A percentile compares a stretch with the other conserved stretches of the same genome.
Evolutionary conservation across 805 yeast species (phyloP).

Genomic region (Yarrowia porcina): DNA sequence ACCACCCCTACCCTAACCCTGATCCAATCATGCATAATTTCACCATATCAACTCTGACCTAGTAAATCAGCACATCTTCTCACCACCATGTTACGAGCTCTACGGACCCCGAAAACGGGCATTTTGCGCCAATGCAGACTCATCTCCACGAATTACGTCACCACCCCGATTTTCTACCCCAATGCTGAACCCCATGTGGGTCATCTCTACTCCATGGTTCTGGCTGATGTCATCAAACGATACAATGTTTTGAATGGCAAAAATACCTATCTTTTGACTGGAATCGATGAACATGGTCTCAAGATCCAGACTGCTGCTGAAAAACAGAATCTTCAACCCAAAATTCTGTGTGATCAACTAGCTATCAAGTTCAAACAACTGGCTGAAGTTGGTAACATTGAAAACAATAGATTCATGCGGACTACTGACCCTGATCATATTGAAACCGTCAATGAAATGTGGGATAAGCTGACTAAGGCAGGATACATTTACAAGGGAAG

Average conservation of each 20-base stretch:
- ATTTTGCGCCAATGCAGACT: neutral
- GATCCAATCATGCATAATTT: neutral
- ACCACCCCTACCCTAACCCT: neutral
- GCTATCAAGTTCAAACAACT: constrained; percentile 61
- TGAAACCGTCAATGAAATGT: constrained; percentile 59
- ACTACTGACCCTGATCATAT: constrained; percentile 85
- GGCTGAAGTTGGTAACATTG: constrained; percentile 56
- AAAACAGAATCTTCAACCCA: constrained; percentile 52
- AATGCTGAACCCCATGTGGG: constrained; percentile 96
- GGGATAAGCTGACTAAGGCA: constrained; percentile 58
- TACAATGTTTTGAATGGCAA: neutral
- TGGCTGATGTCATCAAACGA: constrained; percentile 73
- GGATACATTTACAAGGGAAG: constrained; percentile 76
- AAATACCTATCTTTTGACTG: constrained; percentile 55
- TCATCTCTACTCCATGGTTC: constrained; percentile 80
- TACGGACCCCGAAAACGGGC: neutral
- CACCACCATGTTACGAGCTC: neutral
- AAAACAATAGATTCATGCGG: constrained; percentile 75
- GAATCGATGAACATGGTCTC: constrained; percentile 96
- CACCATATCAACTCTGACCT: neutral
- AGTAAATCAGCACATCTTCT: neutral
- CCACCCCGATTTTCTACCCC: constrained; percentile 95
- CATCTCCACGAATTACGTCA: constrained; percentile 39
- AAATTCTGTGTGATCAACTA: constrained; percentile 67
- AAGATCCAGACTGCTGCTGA: constrained; percentile 87